phyloP scores from a whole-genome alignment of 257 asterid species.

The Orobanche coerulescens region DNA sequence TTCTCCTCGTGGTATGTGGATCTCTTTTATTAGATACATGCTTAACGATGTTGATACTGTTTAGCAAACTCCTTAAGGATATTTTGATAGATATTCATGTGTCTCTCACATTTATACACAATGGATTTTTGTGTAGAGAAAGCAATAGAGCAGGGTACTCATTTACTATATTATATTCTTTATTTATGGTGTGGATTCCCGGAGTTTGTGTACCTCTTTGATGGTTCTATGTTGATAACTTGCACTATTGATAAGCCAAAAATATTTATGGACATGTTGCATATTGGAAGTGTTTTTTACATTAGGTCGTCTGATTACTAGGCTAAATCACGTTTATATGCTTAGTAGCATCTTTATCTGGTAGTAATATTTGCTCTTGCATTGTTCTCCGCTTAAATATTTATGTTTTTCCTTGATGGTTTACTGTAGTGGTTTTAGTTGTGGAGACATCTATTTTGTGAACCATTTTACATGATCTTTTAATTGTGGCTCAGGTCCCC shows the following conservation, averaged over 20 bases:
- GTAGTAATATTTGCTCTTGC: background rate
- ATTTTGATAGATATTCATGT: conserved; percentile 9
- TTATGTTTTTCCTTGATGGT: background rate
- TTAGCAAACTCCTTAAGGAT: background rate
- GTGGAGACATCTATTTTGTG: background rate
- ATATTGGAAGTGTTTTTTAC: background rate
- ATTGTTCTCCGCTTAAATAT: conserved; percentile 2
- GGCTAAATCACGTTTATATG: background rate
- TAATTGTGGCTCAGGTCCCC: conserved; percentile 56
- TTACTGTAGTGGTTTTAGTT: background rate
- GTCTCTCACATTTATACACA: too few relatives aligned
- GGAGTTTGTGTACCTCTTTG: background rate
- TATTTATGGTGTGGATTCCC: background rate
- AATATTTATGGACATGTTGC: background rate
- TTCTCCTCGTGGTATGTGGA: background rate
- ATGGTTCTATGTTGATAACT: background rate
- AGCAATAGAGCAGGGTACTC: background rate
- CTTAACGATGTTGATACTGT: background rate
- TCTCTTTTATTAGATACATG: background rate
- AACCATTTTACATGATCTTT: conserved; percentile 15
- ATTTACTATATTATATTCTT: conserved; percentile 1
- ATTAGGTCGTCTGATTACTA: conserved; percentile 1
- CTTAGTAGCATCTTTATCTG: background rate
- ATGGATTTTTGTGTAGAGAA: background rate
- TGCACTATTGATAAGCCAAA: background rate